Percentiles rank a stretch among this genome's conserved stretches.
Conservation (phyloP, 2,329 filamentous ascomycete species). For the Aspergillus jensenii region DNA sequence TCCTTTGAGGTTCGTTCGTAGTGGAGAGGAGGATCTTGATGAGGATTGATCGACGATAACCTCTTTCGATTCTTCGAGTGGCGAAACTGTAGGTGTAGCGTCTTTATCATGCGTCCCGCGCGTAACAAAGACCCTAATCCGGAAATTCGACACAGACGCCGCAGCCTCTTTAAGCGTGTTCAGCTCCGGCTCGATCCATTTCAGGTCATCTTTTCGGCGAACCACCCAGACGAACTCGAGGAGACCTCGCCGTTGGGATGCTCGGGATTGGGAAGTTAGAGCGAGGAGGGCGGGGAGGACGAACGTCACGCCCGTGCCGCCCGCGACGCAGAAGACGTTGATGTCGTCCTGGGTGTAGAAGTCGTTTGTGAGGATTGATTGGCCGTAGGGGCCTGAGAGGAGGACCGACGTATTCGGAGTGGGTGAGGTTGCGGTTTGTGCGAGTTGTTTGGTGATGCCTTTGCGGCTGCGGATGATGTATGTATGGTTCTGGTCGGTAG, state of each 20-base stretch:
- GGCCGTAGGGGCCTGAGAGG: constrained; percentile 64
- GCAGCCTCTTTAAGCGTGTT: constrained; percentile 47
- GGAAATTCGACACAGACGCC: constrained; percentile 40
- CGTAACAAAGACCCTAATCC: constrained; percentile 61
- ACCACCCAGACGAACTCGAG: constrained; percentile 68
- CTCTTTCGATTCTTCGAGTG: neutral
- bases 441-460: constrained; percentile 26
- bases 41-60: neutral
- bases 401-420: constrained; percentile 52
- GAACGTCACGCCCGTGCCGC: constrained; percentile 61
- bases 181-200: constrained; percentile 62
- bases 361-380: constrained; percentile 46
- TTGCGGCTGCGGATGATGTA: constrained; percentile 53
- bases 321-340: constrained; percentile 54
- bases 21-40: neutral
- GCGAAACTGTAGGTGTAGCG: neutral
- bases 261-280: neutral
- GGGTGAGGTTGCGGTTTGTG: constrained; percentile 20
- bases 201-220: constrained; percentile 53
- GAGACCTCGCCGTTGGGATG: constrained; percentile 27
- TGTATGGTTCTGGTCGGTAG: constrained; percentile 21
- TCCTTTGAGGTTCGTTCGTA: neutral
- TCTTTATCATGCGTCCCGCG: constrained; percentile 40
- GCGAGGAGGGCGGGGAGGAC: constrained; percentile 51
- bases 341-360: constrained; percentile 38